Evolutionary conservation across 805 yeast genomes (phyloP).

Genomic region (Vanderwaltozyma verrucispora): DNA sequence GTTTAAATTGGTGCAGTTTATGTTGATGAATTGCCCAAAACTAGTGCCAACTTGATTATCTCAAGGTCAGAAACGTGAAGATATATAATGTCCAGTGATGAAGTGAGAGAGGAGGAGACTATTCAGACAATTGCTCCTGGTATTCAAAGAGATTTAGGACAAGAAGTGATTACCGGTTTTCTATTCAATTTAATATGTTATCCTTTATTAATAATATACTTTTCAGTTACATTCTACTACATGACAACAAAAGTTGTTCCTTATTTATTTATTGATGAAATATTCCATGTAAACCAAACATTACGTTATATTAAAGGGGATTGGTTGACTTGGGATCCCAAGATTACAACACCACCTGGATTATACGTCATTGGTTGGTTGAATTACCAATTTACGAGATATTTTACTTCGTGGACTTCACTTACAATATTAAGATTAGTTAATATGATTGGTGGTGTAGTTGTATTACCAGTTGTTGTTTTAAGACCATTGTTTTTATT

Average conservation of each 20-base stretch:
- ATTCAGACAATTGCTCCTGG: conserved; percentile 21
- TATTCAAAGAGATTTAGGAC: conserved; percentile 20
- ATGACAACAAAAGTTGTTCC: conserved; percentile 24
- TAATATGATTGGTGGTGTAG: conserved; percentile 57
- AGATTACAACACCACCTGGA: conserved; percentile 97
- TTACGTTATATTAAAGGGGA: conserved; percentile 50
- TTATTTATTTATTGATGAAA: conserved; percentile 46
- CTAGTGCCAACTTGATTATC: no score
- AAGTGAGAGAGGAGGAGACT: conserved; percentile 1
- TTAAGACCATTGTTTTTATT: conserved; percentile 31
- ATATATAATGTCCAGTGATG: neutral
- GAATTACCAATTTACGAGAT: conserved; percentile 22
- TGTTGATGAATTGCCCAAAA: no score
- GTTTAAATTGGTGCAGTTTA: no score
- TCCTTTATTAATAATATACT: conserved; percentile 23
- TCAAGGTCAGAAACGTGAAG: no score
- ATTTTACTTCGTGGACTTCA: conserved; percentile 18
- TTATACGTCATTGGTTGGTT: conserved; percentile 45
- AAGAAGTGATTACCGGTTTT: conserved; percentile 24
- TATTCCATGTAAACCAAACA: conserved; percentile 78
- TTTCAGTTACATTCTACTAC: conserved; percentile 18
- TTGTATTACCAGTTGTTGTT: conserved; percentile 41
- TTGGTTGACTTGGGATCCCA: conserved; percentile 68
- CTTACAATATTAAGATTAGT: conserved; percentile 39
- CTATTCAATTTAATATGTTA: conserved; percentile 27